These are phyloP conservation scores for Cordyceps pruinosa DNA, from an alignment of 2,329 filamentous ascomycete species.

Conservation along the genomic window DNA sequence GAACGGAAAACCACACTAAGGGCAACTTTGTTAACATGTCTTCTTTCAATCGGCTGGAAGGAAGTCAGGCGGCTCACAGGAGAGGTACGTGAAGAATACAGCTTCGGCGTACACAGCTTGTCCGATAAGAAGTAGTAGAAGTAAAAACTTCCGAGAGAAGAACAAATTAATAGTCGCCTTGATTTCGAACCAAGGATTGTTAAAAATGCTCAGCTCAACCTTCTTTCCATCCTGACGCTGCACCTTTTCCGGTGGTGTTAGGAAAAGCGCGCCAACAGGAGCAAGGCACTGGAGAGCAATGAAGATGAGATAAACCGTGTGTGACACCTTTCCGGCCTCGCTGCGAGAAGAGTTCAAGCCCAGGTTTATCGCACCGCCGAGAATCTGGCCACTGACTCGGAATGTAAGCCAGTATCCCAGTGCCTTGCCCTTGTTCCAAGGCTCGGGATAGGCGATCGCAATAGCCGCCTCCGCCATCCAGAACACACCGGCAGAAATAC, in stretches of 20 bases:
- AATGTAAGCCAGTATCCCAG: slow-evolving; percentile 62
- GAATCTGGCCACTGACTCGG: slow-evolving; percentile 56
- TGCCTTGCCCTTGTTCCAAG: slow-evolving; percentile 56
- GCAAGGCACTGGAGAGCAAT: slow-evolving; percentile 62
- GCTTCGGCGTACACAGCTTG: slow-evolving; percentile 66
- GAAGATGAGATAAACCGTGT: slow-evolving; percentile 62
- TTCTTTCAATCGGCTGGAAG: neutral
- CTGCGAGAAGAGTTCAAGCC: slow-evolving; percentile 54
- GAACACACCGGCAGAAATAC: slow-evolving; percentile 64
- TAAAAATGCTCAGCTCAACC: slow-evolving; percentile 51
- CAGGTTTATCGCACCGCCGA: slow-evolving; percentile 66
- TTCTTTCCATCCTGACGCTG: slow-evolving; percentile 58
- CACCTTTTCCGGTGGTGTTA: slow-evolving; percentile 55
- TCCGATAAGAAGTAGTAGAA: slow-evolving; percentile 61
- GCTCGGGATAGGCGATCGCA: slow-evolving; percentile 64
- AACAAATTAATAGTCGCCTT: slow-evolving; percentile 53
- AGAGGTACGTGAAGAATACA: slow-evolving; percentile 63
- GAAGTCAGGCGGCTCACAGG: slow-evolving; percentile 15
- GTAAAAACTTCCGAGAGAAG: slow-evolving; percentile 52
- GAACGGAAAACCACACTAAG: slow-evolving; percentile 60
- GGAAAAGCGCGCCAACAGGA: slow-evolving; percentile 55
- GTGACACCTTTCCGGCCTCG: slow-evolving; percentile 58
- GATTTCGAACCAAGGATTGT: slow-evolving; percentile 52
- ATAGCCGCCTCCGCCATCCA: slow-evolving; percentile 73
- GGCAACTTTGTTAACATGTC: neutral